These are phyloP conservation scores for Silene coronaria DNA, from an alignment of 179 eudicot species.

Conservation along the genomic window DNA sequence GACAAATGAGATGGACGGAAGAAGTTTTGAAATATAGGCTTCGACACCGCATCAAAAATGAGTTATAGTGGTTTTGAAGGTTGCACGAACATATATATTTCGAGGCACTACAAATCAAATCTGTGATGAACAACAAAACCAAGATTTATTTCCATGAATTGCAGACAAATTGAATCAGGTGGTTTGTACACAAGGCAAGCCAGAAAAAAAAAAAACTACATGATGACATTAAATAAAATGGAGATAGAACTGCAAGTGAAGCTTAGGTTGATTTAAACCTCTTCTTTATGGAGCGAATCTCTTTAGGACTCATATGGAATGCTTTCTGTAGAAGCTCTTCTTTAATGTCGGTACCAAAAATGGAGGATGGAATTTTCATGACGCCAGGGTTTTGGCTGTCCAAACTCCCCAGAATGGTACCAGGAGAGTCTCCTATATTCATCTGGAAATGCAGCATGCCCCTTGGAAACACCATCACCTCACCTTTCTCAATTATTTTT, in stretches of 20 bases:
- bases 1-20: too few relatives aligned
- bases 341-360: conserved; percentile 55
- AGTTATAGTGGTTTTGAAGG: too few relatives aligned
- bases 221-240: background rate
- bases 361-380: conserved; percentile 48
- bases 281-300: conserved; percentile 46
- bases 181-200: background rate
- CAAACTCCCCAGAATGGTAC: conserved; percentile 58
- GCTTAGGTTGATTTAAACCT: conserved; percentile 26
- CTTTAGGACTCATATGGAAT: conserved; percentile 57
- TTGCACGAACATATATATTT: too few relatives aligned
- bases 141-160: background rate
- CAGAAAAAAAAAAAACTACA: background rate
- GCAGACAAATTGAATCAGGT: background rate
- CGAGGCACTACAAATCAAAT: too few relatives aligned
- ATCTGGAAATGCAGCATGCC: conserved; percentile 68
- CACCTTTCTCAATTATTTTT: conserved; percentile 62
- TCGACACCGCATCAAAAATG: too few relatives aligned
- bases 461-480: conserved; percentile 78
- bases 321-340: conserved; percentile 60
- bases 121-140: too few relatives aligned
- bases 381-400: conserved; percentile 73
- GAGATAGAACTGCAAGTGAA: background rate
- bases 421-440: conserved; percentile 59
- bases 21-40: too few relatives aligned